phyloP scores from a whole-genome alignment of 208 protist genomes.

The Spongospora subterranea region DNA sequence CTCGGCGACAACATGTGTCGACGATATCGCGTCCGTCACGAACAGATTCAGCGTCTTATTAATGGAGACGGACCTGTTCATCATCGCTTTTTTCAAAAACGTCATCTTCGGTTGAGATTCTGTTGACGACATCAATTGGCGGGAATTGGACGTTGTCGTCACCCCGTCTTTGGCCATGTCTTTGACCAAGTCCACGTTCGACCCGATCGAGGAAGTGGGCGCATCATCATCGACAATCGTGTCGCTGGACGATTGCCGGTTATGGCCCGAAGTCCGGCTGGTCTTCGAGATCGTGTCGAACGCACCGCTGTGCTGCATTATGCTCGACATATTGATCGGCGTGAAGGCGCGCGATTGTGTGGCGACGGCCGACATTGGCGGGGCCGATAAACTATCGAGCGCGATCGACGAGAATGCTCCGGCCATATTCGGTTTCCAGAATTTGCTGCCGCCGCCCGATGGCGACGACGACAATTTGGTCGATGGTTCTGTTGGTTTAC shows the following conservation, averaged over 20 bases:
- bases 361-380: neutral
- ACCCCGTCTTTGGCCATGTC: too few species aligned
- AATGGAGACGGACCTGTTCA: neutral
- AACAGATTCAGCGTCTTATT: neutral
- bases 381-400: neutral
- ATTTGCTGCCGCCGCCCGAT: neutral
- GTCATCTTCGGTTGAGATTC: neutral
- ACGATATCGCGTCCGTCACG: neutral
- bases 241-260: neutral
- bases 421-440: slow-evolving; percentile 17
- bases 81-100: neutral
- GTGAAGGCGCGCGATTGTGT: slow-evolving; percentile 1
- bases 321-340: neutral
- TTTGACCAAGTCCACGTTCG: too few species aligned
- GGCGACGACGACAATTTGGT: neutral
- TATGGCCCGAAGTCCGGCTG: neutral
- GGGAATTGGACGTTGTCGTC: neutral
- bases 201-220: neutral
- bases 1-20: neutral
- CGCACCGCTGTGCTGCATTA: neutral
- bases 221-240: neutral
- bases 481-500: neutral
- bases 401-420: neutral
- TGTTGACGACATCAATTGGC: neutral
- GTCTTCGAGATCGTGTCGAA: slow-evolving; percentile 9